A percentile compares a stretch with the other conserved stretches of the same genome.
Conservation (phyloP, 441 rosid genomes). For the Erysimum pusillum region DNA sequence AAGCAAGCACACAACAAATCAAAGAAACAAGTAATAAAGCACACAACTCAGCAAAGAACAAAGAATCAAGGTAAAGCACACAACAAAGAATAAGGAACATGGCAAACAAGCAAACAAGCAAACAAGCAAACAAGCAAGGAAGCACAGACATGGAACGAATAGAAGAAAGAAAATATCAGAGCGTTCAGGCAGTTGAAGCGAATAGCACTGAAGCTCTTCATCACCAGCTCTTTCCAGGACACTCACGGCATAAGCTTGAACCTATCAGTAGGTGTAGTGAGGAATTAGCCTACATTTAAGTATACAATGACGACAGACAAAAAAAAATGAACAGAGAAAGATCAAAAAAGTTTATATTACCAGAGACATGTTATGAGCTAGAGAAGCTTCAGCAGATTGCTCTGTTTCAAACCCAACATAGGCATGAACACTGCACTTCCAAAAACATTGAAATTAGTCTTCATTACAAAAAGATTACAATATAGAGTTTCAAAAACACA, state of each 20-base stretch:
- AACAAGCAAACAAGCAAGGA: no score
- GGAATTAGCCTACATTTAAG: constrained; percentile 30
- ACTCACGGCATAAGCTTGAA: constrained; percentile 98
- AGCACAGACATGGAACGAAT: no score
- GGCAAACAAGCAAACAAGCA: no score
- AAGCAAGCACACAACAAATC: no score
- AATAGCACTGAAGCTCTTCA: constrained; percentile 98
- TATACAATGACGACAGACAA: constrained; percentile 12
- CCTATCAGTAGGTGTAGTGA: constrained; percentile 63
- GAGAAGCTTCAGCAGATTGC: constrained; percentile 80
- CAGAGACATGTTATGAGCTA: constrained; percentile 87
- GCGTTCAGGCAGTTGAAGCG: constrained; percentile 96
- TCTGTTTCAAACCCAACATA: constrained; percentile 84
- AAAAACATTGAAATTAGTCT: constrained; percentile 25
- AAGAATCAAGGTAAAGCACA: accelerated
- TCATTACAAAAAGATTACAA: constrained; percentile 23
- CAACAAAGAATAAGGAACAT: no score
- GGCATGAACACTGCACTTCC: constrained; percentile 80
- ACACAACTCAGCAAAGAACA: no score
- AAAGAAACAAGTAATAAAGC: no score
- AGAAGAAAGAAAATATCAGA: constrained; percentile 55
- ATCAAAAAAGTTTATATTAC: constrained; percentile 50
- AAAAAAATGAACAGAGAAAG: background rate
- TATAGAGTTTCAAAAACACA: constrained; percentile 7
- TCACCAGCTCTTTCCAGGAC: constrained; percentile 99